phyloP scores from a whole-genome alignment of 1,284 basidiomycete genomes.

The Sporisorium sorghi region DNA sequence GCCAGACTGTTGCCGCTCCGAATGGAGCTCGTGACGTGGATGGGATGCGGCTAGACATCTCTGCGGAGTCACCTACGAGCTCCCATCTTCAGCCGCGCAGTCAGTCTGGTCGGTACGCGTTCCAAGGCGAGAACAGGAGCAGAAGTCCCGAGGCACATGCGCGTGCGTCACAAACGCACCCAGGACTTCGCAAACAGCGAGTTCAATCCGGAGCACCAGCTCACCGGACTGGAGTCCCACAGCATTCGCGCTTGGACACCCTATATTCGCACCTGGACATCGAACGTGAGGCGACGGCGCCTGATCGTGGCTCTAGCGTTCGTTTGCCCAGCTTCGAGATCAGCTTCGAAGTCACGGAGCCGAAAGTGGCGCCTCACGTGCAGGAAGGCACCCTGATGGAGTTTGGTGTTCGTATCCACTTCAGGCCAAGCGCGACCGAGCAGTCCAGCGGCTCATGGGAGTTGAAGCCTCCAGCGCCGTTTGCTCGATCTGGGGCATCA shows the following conservation, averaged over 20 bases:
- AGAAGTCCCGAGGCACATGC: too few relatives aligned
- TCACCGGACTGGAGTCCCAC: too few relatives aligned
- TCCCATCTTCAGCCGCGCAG: background rate
- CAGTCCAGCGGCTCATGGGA: background rate
- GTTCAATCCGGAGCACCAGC: background rate
- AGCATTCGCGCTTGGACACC: too few relatives aligned
- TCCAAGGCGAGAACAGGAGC: too few relatives aligned
- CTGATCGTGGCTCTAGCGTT: background rate
- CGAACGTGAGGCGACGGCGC: background rate
- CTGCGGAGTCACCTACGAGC: background rate
- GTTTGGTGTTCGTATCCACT: constrained; percentile 24
- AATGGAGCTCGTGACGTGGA: background rate
- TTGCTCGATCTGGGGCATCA: too few relatives aligned
- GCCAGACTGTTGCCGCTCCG: background rate
- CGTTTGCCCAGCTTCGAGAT: constrained; percentile 29
- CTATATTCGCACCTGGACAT: background rate
- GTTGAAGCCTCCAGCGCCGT: too few relatives aligned
- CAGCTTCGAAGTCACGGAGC: constrained; percentile 32
- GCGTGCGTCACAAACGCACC: too few relatives aligned
- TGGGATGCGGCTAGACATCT: too few relatives aligned
- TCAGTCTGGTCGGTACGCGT: background rate
- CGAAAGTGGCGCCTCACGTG: constrained; percentile 12
- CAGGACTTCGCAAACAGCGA: too few relatives aligned
- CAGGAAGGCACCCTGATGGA: constrained; percentile 23
- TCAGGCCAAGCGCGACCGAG: constrained; percentile 12